Base-by-base conservation (phyloP, 208 protist genomes). In the Willaertia magna region DNA sequence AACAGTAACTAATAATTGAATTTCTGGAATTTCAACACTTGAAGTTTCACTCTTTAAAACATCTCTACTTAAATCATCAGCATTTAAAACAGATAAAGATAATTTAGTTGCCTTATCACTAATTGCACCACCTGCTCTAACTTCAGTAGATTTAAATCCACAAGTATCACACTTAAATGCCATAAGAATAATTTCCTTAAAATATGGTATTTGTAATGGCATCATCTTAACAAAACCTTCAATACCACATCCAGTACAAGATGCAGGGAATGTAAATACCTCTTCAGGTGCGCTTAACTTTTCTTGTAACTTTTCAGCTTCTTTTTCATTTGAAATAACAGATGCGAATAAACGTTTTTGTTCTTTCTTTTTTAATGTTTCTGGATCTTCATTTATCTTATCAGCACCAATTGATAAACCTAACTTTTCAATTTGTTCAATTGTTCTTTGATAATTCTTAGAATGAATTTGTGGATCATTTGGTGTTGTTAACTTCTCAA, bases 121-220 rank as follows among this genome's bases (percentile, higher is more conserved):
- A 67, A 97, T 95, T 44, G 85, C 91, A 20, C 96, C 96, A 39
- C 94, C 94, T 1, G 91, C 92, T 88, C 97, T 97, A 85, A 98
- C 92, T 87, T 98, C 96, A 85, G 94, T 96, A 87, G 90, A 96
- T 76, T 93, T 96, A 89, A 95, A 98, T 3, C 95, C 95, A 88
- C 96, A 98, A 76, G 90, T 90, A 39, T 96, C 93, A 87, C 96
- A 98, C 44, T 89, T 91, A 87, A 96, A 97, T 48, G 93, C 91
- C 94, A 97, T 96, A 59, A 98, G 94, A 44, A 97, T 86, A 0
- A 94, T 95, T 83, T 97, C 92, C 86, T 97, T 98, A 90, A 98
- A 98, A 88, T 96, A 93, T 6, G 96, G 96, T 67, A 98, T 97
- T 47, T 96, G 88, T 52, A 91, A 91, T 86, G 95, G 86, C 55